phyloP scores from a whole-genome alignment of 1,284 basidiomycete species.

The Salmacisia buchloeana region DNA sequence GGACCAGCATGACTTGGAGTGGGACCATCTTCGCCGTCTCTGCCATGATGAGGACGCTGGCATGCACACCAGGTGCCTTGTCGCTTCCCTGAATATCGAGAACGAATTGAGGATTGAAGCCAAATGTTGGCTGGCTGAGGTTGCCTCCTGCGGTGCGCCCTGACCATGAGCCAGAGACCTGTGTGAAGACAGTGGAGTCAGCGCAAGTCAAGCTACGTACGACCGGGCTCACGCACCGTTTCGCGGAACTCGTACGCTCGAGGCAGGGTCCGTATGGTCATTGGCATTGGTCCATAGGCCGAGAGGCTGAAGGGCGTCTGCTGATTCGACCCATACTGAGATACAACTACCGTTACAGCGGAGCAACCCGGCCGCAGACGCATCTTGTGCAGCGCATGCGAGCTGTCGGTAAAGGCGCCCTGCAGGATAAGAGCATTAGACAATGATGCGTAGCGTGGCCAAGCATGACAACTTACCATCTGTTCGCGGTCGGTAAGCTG shows the following conservation, averaged over 20 bases:
- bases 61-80: slow-evolving; percentile 56
- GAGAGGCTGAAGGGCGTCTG: slow-evolving; percentile 55
- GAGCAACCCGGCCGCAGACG: neutral
- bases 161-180: slow-evolving; percentile 54
- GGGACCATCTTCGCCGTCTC: slow-evolving; percentile 64
- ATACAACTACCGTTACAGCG: slow-evolving; percentile 26
- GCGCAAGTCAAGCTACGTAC: neutral
- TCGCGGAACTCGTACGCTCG: slow-evolving; percentile 20
- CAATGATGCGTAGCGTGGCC: neutral
- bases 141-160: slow-evolving; percentile 77
- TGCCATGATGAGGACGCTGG: slow-evolving; percentile 4
- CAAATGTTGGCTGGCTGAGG: slow-evolving; percentile 69
- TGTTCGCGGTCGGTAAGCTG: slow-evolving; percentile 6
- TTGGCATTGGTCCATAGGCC: slow-evolving; percentile 55
- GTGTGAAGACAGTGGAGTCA: neutral
- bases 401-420: slow-evolving; percentile 6
- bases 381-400: neutral
- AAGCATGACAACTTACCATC: neutral
- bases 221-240: slow-evolving; percentile 12
- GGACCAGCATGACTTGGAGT: slow-evolving; percentile 68
- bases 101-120: slow-evolving; percentile 82
- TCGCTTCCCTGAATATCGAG: slow-evolving; percentile 60
- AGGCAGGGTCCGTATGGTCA: slow-evolving; percentile 22
- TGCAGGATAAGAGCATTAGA: neutral
- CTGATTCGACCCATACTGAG: slow-evolving; percentile 32